Base-by-base conservation (phyloP, 306 rosid genomes). In the Cucurbita argyrosperma region DNA sequence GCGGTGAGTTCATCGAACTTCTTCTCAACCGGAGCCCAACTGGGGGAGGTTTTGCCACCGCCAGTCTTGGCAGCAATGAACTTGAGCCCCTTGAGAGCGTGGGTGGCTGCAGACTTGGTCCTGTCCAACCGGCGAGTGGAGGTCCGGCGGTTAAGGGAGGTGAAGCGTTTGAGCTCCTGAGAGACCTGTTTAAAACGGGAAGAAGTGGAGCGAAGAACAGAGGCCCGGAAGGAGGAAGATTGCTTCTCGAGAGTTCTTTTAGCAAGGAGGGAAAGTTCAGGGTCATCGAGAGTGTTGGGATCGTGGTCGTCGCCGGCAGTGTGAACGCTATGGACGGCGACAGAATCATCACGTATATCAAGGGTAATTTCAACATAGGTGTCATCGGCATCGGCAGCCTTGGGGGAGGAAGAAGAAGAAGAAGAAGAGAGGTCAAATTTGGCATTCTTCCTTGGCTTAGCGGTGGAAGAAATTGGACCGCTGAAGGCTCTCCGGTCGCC, bases 311-410 rank as follows among this genome's bases (percentile, higher is more conserved):
- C 71, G 0, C 63, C 78, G 47, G 87, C 74, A 0, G 83, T 52
- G 69, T 86, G 87, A n/a, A 86, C 90, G 67, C 90, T 83, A 81
- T 86, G 90, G 19, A 86, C 86, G 35, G 87, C 87, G 11, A 86
- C 90, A 4, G 87, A 75, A 64, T 86, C 90, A 8, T 81, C 87
- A 8, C 74, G 84, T 47, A 86, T 86, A 68, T 86, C 90, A 30
- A 86, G 84, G n/a, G 90, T 86, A 58, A 86, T 78, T 77, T 83
- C 87, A 18, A 86, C 90, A 52, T 81, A 83, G 5, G 74, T 60
- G 1, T 86, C 84, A 4, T 79, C 85, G 13, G 38, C 76, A 1
- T 58, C 60, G 19, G 54, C 64, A 21, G 46, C 10, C 10, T 54
- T 53, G 74, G 35, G 16, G 7, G 47, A 63, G 9, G 68, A 18